Percentiles rank a stretch among this genome's conserved stretches.
These are phyloP conservation scores for Uronychia setigera DNA, from an alignment of 73 alveolate genomes.

Conservation along the genomic window DNA sequence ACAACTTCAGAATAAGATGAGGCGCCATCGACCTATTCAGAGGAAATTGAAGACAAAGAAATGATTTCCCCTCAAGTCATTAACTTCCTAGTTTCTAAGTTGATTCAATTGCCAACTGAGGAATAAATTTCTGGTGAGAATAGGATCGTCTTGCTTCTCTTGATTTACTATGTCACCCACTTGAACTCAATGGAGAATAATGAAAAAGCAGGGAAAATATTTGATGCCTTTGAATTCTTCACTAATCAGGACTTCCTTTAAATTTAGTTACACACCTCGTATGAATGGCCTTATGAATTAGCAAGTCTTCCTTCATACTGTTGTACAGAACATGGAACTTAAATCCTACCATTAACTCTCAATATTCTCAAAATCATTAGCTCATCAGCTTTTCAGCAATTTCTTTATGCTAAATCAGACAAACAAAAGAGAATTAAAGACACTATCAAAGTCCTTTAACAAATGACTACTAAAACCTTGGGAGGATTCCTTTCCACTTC, in stretches of 20 bases:
- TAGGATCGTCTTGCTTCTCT: background rate
- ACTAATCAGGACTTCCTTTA: background rate
- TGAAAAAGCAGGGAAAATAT: background rate
- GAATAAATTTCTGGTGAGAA: background rate
- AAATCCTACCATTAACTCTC: background rate
- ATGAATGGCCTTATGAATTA: background rate
- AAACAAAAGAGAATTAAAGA: too few species aligned
- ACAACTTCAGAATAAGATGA: too few species aligned
- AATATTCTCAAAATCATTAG: background rate
- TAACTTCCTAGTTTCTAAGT: background rate
- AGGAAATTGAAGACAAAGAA: background rate
- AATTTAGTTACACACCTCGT: background rate
- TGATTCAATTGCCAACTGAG: background rate
- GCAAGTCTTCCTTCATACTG: background rate
- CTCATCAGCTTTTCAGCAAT: too few species aligned
- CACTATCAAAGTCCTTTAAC: too few species aligned
- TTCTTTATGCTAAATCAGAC: too few species aligned
- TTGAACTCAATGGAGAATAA: background rate
- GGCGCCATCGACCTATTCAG: background rate
- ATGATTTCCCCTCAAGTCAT: background rate
- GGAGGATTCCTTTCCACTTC: too few species aligned
- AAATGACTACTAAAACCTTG: too few species aligned
- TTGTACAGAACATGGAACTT: background rate
- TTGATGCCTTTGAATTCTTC: background rate
- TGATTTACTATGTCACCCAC: background rate